Base-by-base conservation (phyloP, 176 grass and related monocot species). In the Ananas comosus region DNA sequence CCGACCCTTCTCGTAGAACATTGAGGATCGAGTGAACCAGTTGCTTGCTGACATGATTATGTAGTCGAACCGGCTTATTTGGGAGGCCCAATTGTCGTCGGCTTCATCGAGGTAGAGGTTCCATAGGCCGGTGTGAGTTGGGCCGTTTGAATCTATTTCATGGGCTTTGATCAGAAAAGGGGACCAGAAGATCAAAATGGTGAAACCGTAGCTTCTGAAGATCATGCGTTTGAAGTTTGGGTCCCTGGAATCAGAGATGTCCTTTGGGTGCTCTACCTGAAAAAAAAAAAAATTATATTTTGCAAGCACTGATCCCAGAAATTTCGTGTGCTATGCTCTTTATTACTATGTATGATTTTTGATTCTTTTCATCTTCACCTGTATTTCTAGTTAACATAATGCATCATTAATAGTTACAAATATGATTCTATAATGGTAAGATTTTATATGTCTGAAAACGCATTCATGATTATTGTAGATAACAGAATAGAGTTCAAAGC, bases 101-200 rank as follows among this genome's bases (percentile, higher is more conserved):
- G 71, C 77, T 63, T 89, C 84, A 58, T 95, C 91, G 2, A 95
- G 64, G 75, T 82, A 78, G 64, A 95, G 64, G 67, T 76, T 68
- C 75, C 84, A 86, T 53, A 84, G 79, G n/a, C 53, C 18, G 0
- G 72, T 51, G 23, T 64, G 51, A 73, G 83, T 73, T 21, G 68
- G 69, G 67, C 71, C 28, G 27, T 49, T n/a, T 52, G 33, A 49
- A 47, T 72, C 42, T 73, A 63, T 57, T 79, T 71, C 67, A 51
- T 63, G 18, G 51, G 72, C 83, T 49, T 76, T 51, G 3, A 95
- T 80, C 10, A 90, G 75, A 64, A 87, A 90, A 4, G 86, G 83
- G 6, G 91, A 87, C 91, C 81, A 82, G 76, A 82, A 95, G 64
- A 80, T 59, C 33, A 65, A 73, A 12, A 90, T 3, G 12, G 91